phyloP scores from a whole-genome alignment of 2,329 filamentous ascomycete genomes.

The Verruconis gallopava region DNA sequence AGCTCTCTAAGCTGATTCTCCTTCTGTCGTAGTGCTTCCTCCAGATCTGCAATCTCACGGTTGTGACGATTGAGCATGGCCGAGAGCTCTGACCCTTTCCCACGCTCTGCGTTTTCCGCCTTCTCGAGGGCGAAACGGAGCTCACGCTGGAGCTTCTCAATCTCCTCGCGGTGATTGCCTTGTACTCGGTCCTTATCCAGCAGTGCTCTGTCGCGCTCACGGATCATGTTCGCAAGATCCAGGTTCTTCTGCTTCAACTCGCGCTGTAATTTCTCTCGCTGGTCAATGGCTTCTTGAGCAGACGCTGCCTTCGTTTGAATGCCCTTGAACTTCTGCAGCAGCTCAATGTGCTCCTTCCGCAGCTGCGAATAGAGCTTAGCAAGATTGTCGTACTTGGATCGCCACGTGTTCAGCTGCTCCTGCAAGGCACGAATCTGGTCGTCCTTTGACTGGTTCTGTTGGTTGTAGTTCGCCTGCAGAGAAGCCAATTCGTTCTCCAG shows the following conservation, averaged over 20 bases:
- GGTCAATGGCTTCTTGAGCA: conserved; percentile 91
- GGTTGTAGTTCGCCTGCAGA: conserved; percentile 67
- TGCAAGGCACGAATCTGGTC: conserved; percentile 88
- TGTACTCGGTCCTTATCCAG: conserved; percentile 83
- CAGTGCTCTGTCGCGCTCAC: conserved; percentile 82
- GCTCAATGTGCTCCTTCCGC: conserved; percentile 84
- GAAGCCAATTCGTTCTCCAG: conserved; percentile 77
- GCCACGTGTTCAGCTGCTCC: conserved; percentile 96
- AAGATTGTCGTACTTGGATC: conserved; percentile 89
- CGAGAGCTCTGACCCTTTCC: conserved; percentile 90
- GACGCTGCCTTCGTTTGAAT: conserved; percentile 95
- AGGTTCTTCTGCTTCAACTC: conserved; percentile 99
- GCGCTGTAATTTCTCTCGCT: conserved; percentile 84
- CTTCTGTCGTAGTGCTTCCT: conserved; percentile 82
- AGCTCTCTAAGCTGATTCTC: conserved; percentile 75
- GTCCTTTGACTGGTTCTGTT: conserved; percentile 81
- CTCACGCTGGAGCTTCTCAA: conserved; percentile 90
- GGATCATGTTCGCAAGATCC: conserved; percentile 97
- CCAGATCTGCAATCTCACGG: conserved; percentile 89
- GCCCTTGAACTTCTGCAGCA: conserved; percentile 90
- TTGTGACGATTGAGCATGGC: conserved; percentile 94
- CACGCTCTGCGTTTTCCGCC: conserved; percentile 80
- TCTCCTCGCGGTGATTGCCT: conserved; percentile 79
- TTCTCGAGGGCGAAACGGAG: conserved; percentile 82
- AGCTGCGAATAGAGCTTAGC: conserved; percentile 96